A percentile compares a stretch with the other conserved stretches of the same genome.
These are phyloP conservation scores for Mycena indigotica DNA, from an alignment of 768 basidiomycete species.

Conservation along the genomic window DNA sequence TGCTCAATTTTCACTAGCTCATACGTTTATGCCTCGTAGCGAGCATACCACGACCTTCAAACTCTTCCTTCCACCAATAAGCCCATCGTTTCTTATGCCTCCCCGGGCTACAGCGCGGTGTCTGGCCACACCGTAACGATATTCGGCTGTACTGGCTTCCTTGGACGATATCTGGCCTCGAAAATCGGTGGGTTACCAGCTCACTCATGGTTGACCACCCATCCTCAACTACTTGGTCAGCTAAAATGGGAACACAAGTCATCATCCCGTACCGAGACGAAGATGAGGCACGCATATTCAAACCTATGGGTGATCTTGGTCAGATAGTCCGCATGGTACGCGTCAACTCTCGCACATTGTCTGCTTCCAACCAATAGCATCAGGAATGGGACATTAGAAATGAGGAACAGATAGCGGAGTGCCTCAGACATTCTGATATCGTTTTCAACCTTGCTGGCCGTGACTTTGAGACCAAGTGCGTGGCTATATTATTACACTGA, in stretches of 20 bases:
- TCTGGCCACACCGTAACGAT: constrained; percentile 94
- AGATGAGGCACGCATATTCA: constrained; percentile 87
- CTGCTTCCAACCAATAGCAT: constrained; percentile 5
- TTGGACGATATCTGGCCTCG: constrained; percentile 90
- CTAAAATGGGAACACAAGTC: constrained; percentile 90
- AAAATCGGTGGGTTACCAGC: constrained; percentile 94
- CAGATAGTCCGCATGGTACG: constrained; percentile 92
- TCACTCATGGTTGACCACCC: too few species aligned
- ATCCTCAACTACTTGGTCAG: constrained; percentile 46
- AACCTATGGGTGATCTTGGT: constrained; percentile 94
- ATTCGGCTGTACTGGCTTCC: constrained; percentile 94
- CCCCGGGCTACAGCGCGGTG: constrained; percentile 82
- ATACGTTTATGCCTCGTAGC: too few species aligned
- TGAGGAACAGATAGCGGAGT: constrained; percentile 90
- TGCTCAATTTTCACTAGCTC: too few species aligned
- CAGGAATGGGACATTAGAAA: constrained; percentile 97
- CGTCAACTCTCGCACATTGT: constrained; percentile 9
- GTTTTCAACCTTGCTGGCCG: constrained; percentile 96
- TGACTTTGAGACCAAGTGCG: constrained; percentile 94
- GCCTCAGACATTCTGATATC: constrained; percentile 90
- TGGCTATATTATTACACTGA: constrained; percentile 10
- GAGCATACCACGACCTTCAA: constrained; percentile 73
- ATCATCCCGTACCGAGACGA: constrained; percentile 94
- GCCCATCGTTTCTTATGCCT: constrained; percentile 75
- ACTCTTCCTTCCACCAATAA: constrained; percentile 55